These are phyloP conservation scores for Penstemon davidsonii DNA, from an alignment of 257 asterid genomes.

Conservation along the genomic window DNA sequence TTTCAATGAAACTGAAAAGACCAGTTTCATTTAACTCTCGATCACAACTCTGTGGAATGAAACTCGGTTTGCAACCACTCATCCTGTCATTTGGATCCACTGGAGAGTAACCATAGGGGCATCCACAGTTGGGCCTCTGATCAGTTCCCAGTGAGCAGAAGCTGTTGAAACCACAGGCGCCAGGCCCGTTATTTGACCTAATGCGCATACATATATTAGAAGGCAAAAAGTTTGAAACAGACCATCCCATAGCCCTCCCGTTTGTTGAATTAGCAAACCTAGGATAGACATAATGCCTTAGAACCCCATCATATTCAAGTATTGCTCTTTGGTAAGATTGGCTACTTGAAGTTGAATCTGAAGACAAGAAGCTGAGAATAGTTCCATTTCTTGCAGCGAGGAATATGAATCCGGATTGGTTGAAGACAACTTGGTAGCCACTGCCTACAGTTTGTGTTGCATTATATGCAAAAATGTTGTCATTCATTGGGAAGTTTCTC, in stretches of 20 bases:
- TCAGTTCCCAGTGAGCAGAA: conserved; percentile 28
- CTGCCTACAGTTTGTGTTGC: not conserved
- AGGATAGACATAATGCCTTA: conserved; percentile 33
- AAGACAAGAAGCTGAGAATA: not conserved
- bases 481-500: conserved; percentile 26
- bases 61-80: conserved; percentile 37
- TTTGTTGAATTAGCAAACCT: conserved; percentile 7
- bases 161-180: conserved; percentile 51
- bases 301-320: conserved; percentile 37
- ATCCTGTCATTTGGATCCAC: conserved; percentile 28
- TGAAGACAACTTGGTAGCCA: conserved; percentile 33
- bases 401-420: conserved; percentile 34
- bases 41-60: conserved; percentile 26
- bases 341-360: conserved; percentile 1
- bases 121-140: conserved; percentile 34
- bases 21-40: conserved; percentile 2
- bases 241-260: conserved; percentile 34
- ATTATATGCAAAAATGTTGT: conserved; percentile 7
- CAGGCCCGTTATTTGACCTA: conserved; percentile 2
- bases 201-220: conserved; percentile 33
- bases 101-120: conserved; percentile 37
- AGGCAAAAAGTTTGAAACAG: conserved; percentile 25
- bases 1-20: conserved; percentile 4
- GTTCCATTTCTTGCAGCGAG: conserved; percentile 27
- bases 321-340: conserved; percentile 28